phyloP scores from a whole-genome alignment of 192 early-diverging fungal species.

The Chytriomyces sp. region DNA sequence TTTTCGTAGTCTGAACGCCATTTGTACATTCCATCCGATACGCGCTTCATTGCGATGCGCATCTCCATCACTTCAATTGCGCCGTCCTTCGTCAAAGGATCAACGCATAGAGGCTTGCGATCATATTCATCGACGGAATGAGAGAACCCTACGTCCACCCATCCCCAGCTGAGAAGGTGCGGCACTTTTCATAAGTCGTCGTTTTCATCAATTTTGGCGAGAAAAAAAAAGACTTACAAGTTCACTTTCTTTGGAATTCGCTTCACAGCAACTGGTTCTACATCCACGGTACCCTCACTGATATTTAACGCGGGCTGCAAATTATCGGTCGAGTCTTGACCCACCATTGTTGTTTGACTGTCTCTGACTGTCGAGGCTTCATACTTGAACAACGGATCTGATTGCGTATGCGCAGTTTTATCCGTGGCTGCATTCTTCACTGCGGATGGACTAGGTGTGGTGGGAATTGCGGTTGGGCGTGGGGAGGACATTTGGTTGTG shows the following conservation, averaged over 20 bases:
- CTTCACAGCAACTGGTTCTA: not conserved
- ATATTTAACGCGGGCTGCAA: not conserved
- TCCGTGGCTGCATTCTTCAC: not conserved
- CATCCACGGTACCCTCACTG: not conserved
- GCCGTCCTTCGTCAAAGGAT: constrained; percentile 32
- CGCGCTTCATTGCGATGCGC: constrained; percentile 30
- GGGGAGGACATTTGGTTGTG: not conserved
- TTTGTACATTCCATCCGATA: constrained; percentile 8
- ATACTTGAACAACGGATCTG: not conserved
- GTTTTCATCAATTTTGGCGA: not conserved
- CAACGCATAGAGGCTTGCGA: constrained; percentile 22
- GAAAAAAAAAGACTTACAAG: constrained; percentile 19
- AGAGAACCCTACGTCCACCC: constrained; percentile 39
- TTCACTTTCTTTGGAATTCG: constrained; percentile 20
- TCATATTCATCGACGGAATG: constrained; percentile 35
- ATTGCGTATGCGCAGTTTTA: not conserved
- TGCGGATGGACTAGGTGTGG: not conserved
- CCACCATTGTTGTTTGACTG: constrained; percentile 33
- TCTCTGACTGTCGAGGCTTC: not conserved
- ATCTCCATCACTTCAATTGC: constrained; percentile 36
- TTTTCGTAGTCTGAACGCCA: constrained; percentile 23
- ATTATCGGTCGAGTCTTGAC: not conserved
- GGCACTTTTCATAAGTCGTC: not conserved
- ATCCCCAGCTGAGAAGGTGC: constrained; percentile 28
- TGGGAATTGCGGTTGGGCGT: not conserved